Evolutionary conservation across 495 filamentous ascomycete genomes (phyloP).

Genomic region (Saxophila tyrrhenica): DNA sequence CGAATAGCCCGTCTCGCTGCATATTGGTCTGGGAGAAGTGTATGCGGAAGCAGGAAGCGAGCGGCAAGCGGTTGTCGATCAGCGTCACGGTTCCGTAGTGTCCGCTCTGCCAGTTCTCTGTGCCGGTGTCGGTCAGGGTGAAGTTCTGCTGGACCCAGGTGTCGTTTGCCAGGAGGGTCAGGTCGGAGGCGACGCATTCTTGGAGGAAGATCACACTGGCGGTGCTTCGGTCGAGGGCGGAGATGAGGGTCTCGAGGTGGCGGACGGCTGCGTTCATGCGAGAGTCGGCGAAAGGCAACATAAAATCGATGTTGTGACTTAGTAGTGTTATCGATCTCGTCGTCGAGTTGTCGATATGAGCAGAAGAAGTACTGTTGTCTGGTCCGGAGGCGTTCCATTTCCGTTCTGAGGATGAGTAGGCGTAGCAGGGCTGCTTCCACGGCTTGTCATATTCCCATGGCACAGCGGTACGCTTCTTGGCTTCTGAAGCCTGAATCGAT

Average conservation of each 20-base stretch:
- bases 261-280: constrained; percentile 36
- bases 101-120: constrained; percentile 24
- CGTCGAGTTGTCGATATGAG: background rate
- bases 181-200: constrained; percentile 37
- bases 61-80: constrained; percentile 33
- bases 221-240: constrained; percentile 5
- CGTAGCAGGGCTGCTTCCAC: constrained; percentile 17
- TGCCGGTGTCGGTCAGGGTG: constrained; percentile 36
- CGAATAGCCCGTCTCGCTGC: constrained; percentile 41
- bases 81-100: constrained; percentile 43
- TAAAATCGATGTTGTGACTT: constrained; percentile 45
- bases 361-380: background rate
- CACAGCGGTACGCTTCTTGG: constrained; percentile 5
- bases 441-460: constrained; percentile 17
- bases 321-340: constrained; percentile 11
- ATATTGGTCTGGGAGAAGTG: constrained; percentile 32
- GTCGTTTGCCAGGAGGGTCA: constrained; percentile 29
- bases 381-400: constrained; percentile 4
- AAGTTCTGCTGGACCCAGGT: constrained; percentile 37
- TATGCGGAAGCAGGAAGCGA: constrained; percentile 36
- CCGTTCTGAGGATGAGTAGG: background rate
- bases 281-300: constrained; percentile 25
- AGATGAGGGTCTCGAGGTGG: constrained; percentile 29
- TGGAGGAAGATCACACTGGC: constrained; percentile 39
- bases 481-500: background rate